phyloP scores from a whole-genome alignment of 352 stramenopile genomes.

The Pythium scleroteichum region DNA sequence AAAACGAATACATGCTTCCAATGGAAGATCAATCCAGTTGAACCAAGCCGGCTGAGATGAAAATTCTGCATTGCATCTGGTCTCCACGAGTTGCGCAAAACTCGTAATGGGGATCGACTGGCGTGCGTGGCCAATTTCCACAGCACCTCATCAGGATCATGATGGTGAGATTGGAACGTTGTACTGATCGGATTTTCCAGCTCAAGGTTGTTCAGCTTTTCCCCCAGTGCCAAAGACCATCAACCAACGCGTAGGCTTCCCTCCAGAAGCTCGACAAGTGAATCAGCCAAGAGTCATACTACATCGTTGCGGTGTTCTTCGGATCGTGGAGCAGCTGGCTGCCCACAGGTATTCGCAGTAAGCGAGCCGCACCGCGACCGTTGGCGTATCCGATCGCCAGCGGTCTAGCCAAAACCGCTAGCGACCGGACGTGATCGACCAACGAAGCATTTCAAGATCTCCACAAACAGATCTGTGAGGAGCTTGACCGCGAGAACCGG shows the following conservation, averaged over 20 bases:
- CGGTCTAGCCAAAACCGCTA: too few relatives aligned
- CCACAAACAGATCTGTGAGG: slow-evolving; percentile 2
- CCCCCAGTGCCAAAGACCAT: slow-evolving; percentile 38
- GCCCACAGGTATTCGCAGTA: slow-evolving; percentile 11
- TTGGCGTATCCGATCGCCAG: neutral
- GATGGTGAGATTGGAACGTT: neutral
- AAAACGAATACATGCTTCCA: too few relatives aligned
- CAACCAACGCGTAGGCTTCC: slow-evolving; percentile 37
- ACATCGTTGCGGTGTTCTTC: slow-evolving; percentile 55
- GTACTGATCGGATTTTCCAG: slow-evolving; percentile 27
- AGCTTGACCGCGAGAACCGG: slow-evolving; percentile 15
- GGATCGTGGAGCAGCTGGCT: slow-evolving; percentile 10
- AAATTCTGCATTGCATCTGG: too few relatives aligned
- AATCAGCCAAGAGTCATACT: slow-evolving; percentile 49
- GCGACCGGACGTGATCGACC: too few relatives aligned
- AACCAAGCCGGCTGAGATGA: too few relatives aligned
- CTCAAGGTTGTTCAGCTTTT: slow-evolving; percentile 42
- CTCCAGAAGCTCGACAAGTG: slow-evolving; percentile 51
- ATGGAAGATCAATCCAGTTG: too few relatives aligned
- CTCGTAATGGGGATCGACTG: too few relatives aligned
- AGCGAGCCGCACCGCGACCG: neutral
- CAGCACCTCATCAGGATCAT: too few relatives aligned
- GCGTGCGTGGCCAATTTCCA: too few relatives aligned
- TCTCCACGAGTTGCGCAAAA: too few relatives aligned
- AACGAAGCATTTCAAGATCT: slow-evolving; percentile 15